Evolutionary conservation across 2,329 filamentous ascomycete species (phyloP).

Genomic region (Calonectria honghensis): DNA sequence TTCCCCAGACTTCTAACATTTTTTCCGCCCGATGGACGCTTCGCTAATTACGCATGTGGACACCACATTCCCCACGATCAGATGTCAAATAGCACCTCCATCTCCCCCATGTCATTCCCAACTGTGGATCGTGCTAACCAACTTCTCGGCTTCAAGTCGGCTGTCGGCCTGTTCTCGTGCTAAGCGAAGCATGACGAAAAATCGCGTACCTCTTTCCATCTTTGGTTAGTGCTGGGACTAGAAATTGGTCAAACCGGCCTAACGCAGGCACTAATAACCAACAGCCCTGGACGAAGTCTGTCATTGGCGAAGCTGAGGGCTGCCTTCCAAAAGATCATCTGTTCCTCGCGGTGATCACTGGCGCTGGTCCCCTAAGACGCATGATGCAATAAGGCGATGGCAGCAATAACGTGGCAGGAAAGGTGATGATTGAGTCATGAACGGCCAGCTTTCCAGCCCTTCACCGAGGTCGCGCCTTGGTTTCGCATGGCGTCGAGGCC

Average conservation of each 20-base stretch:
- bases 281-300: not conserved
- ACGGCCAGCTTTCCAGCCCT: not conserved
- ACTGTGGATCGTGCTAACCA: not conserved
- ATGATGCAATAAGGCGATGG: not conserved
- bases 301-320: not conserved
- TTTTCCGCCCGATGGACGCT: not conserved
- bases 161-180: not conserved
- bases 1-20: not conserved
- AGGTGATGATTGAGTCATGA: not conserved
- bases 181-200: slow-evolving; percentile 9
- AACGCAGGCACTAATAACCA: slow-evolving; percentile 8
- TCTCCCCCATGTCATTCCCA: not conserved
- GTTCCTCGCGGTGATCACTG: not conserved
- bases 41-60: slow-evolving; percentile 9
- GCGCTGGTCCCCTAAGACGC: not conserved
- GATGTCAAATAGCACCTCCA: slow-evolving; percentile 1
- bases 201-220: slow-evolving; percentile 8
- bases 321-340: not conserved
- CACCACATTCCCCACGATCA: slow-evolving; percentile 15
- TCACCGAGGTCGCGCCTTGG: not conserved
- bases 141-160: not conserved
- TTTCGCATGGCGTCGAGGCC: not conserved
- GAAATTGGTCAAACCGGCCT: slow-evolving; percentile 14
- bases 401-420: not conserved
- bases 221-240: slow-evolving; percentile 14